phyloP scores from a whole-genome alignment of 2,329 filamentous ascomycete genomes.

The Microdochium trichocladiopsis region DNA sequence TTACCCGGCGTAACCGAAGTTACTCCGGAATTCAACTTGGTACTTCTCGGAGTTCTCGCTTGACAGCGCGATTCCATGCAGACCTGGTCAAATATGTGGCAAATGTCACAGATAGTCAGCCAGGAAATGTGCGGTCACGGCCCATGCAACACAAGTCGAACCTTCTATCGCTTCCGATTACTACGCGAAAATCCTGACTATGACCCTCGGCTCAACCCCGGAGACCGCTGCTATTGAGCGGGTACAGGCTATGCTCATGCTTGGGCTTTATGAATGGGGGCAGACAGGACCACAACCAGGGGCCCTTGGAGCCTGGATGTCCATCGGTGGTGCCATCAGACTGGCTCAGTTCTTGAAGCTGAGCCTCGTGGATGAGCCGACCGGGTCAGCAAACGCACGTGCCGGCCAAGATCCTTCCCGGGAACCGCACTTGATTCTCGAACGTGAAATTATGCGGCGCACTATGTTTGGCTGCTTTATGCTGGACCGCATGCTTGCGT shows the following conservation, averaged over 20 bases:
- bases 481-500: too few relatives aligned
- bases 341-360: conserved; percentile 56
- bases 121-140: too few relatives aligned
- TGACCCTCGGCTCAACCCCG: conserved; percentile 41
- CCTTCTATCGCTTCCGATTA: conserved; percentile 54
- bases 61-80: conserved; percentile 63
- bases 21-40: conserved; percentile 42
- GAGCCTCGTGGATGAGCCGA: conserved; percentile 44
- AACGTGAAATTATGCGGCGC: conserved; percentile 57
- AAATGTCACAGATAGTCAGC: conserved; percentile 25
- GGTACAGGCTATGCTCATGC: conserved; percentile 63
- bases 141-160: conserved; percentile 30
- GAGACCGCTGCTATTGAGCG: conserved; percentile 51
- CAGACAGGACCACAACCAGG: conserved; percentile 39
- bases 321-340: conserved; percentile 56
- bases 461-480: conserved; percentile 73
- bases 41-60: conserved; percentile 61
- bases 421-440: conserved; percentile 34
- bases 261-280: too few relatives aligned
- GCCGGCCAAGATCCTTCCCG: conserved; percentile 6
- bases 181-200: conserved; percentile 53
- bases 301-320: conserved; percentile 58
- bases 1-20: conserved; percentile 22
- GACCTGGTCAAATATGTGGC: conserved; percentile 49
- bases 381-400: conserved; percentile 6